These are phyloP conservation scores for Daldinia vernicosa DNA, from an alignment of 495 filamentous ascomycete species.

Conservation along the genomic window DNA sequence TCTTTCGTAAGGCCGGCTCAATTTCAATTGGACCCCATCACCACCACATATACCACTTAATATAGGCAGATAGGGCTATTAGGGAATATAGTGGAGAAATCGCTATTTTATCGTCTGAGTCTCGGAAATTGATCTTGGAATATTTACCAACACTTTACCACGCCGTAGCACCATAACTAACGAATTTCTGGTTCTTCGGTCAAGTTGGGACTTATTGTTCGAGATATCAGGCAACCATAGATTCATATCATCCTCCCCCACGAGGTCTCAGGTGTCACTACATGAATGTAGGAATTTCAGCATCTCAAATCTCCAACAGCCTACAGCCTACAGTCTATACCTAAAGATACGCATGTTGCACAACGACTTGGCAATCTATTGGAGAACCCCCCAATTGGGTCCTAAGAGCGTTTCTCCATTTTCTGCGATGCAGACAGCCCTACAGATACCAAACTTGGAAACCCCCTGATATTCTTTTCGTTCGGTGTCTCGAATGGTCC, in stretches of 20 bases:
- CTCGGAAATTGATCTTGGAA: constrained; percentile 16
- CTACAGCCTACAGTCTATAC: not conserved
- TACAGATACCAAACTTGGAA: not conserved
- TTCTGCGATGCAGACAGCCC: not conserved
- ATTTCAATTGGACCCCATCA: constrained; percentile 18
- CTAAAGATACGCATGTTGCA: not conserved
- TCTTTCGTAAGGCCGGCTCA: not conserved
- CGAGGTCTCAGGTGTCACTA: constrained; percentile 13
- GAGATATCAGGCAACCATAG: constrained; percentile 19
- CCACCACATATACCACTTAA: constrained; percentile 6
- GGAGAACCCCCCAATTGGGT: constrained; percentile 3
- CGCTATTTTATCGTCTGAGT: constrained; percentile 7
- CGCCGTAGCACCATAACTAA: constrained; percentile 13
- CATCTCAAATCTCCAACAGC: not conserved
- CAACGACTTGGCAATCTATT: constrained; percentile 16
- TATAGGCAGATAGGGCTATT: constrained; percentile 20
- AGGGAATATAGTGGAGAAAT: not conserved
- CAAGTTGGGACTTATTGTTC: constrained; percentile 22
- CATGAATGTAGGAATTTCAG: not conserved
- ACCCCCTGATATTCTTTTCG: not conserved
- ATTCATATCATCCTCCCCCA: constrained; percentile 29
- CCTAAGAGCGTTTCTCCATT: not conserved
- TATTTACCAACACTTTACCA: constrained; percentile 19
- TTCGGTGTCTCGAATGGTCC: not conserved
- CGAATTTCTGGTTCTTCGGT: constrained; percentile 5